These are phyloP conservation scores for Pleurotus salmoneostramineus DNA, from an alignment of 768 basidiomycete species.

Conservation along the genomic window DNA sequence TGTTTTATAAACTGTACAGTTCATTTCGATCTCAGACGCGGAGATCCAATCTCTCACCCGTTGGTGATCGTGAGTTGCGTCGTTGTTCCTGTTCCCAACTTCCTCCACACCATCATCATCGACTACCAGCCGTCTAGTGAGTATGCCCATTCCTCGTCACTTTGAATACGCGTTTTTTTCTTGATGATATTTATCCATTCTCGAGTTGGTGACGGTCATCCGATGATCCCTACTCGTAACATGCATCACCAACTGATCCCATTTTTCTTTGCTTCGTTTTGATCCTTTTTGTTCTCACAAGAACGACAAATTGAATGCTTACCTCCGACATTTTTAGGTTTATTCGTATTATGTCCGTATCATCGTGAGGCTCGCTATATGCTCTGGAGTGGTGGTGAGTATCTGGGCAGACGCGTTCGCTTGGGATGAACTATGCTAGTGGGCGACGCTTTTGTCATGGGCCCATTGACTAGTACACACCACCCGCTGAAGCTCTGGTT, in stretches of 20 bases:
- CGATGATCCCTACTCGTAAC: constrained; percentile 74
- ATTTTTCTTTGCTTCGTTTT: constrained; percentile 7
- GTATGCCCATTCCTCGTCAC: no score
- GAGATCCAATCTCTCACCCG: constrained; percentile 10
- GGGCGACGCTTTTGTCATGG: constrained; percentile 28
- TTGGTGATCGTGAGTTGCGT: no score
- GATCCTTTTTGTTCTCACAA: constrained; percentile 2
- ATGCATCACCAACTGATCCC: constrained; percentile 67
- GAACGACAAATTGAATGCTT: neutral
- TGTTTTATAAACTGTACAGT: constrained; percentile 37
- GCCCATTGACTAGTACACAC: constrained; percentile 36
- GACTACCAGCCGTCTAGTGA: no score
- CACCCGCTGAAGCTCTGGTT: constrained; percentile 33
- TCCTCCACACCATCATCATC: no score
- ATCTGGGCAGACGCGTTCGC: constrained; percentile 1
- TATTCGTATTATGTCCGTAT: no score
- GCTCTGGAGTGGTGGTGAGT: constrained; percentile 10
- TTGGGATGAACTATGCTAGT: constrained; percentile 31
- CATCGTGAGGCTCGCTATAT: neutral
- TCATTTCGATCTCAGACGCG: constrained; percentile 29
- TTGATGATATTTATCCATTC: constrained; percentile 70
- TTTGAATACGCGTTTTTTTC: constrained; percentile 6
- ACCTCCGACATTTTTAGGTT: no score
- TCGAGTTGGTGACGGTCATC: constrained; percentile 66
- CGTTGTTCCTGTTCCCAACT: no score